These are phyloP conservation scores for Trametes versicolor DNA, from an alignment of 1,284 basidiomycete species.

Conservation along the genomic window DNA sequence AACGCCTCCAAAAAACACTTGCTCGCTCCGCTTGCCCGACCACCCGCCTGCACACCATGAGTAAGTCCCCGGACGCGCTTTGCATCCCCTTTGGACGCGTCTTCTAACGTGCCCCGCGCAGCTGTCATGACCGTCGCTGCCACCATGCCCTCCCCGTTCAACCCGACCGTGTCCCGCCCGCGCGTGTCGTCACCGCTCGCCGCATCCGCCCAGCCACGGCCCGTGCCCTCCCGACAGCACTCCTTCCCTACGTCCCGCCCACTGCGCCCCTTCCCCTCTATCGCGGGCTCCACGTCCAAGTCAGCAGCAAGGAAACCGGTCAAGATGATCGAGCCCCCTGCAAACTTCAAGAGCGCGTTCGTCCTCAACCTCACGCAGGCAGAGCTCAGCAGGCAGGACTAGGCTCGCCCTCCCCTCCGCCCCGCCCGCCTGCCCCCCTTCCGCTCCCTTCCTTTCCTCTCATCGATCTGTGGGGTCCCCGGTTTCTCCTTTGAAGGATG, in stretches of 20 bases:
- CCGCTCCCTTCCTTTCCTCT: conserved; percentile 11
- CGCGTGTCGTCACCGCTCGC: conserved; percentile 71
- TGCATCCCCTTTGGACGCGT: not conserved
- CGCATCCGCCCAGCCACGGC: conserved; percentile 43
- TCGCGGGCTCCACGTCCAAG: conserved; percentile 49
- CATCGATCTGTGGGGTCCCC: conserved; percentile 12
- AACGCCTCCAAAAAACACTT: conserved; percentile 5
- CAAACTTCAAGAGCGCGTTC: conserved; percentile 74
- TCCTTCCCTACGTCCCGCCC: conserved; percentile 74
- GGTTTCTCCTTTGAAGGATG: conserved; percentile 24
- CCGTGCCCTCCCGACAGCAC: conserved; percentile 41
- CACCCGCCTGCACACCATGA: conserved; percentile 27
- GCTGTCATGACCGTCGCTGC: conserved; percentile 47
- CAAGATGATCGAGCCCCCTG: conserved; percentile 81
- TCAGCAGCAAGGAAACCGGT: conserved; percentile 54
- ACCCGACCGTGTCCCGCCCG: conserved; percentile 38
- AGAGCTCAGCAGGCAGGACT: conserved; percentile 79
- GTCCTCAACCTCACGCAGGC: conserved; percentile 82
- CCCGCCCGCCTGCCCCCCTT: conserved; percentile 2
- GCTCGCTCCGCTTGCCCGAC: not conserved
- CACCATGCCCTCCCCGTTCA: conserved; percentile 37
- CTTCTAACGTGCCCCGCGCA: conserved; percentile 21
- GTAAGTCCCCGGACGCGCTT: conserved; percentile 30
- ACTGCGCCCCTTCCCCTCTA: conserved; percentile 76
- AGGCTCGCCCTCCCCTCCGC: conserved; percentile 32